A percentile compares a stretch with the other conserved stretches of the same genome.
These are phyloP conservation scores for Fusarium algeriense DNA, from an alignment of 2,329 filamentous ascomycete species.

Conservation along the genomic window DNA sequence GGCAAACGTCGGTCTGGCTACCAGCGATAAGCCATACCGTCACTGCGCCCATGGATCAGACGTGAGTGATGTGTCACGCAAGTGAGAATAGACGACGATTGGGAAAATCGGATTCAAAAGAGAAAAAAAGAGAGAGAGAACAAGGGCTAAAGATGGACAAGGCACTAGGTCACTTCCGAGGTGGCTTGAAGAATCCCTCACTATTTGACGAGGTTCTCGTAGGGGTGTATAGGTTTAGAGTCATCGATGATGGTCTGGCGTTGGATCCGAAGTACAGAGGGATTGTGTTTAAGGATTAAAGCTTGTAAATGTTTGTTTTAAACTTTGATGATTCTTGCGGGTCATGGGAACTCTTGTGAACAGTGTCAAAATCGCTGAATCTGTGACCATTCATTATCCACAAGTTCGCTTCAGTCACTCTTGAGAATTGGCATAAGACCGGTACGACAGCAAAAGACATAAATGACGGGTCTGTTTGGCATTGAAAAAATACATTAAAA, in stretches of 20 bases:
- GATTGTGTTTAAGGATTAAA: slow-evolving; percentile 31
- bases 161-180: neutral
- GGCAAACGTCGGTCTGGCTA: slow-evolving; percentile 46
- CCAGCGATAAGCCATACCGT: slow-evolving; percentile 34
- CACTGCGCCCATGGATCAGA: slow-evolving; percentile 6
- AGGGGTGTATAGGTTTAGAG: slow-evolving; percentile 54
- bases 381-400: neutral
- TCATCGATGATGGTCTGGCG: slow-evolving; percentile 55
- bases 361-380: too few relatives aligned
- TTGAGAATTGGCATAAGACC: neutral
- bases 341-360: neutral
- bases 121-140: slow-evolving; percentile 32
- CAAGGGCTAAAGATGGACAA: slow-evolving; percentile 37
- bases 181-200: slow-evolving; percentile 26
- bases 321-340: neutral
- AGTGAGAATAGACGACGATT: slow-evolving; percentile 22
- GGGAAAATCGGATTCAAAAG: slow-evolving; percentile 27
- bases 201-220: slow-evolving; percentile 29
- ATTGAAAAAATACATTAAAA: neutral
- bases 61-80: slow-evolving; percentile 16
- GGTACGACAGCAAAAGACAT: neutral
- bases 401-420: neutral
- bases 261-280: slow-evolving; percentile 51
- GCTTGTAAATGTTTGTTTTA: slow-evolving; percentile 21
- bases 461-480: neutral